These are phyloP conservation scores for Lecanicillium sp. DNA, from an alignment of 2,329 filamentous ascomycete species.

Conservation along the genomic window DNA sequence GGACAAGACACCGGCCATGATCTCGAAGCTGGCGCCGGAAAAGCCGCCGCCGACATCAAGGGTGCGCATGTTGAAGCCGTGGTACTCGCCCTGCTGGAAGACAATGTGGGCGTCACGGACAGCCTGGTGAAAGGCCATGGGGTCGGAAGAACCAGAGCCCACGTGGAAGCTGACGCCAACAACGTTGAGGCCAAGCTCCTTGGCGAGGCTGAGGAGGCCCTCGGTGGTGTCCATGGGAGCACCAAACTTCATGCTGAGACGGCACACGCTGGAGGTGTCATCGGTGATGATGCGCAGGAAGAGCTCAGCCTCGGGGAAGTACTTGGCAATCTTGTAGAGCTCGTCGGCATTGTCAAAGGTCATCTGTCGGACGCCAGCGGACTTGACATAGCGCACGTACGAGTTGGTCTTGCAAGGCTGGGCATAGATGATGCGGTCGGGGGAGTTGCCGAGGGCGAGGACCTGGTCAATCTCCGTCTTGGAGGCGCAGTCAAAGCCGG, in stretches of 20 bases:
- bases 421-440: conserved; percentile 93
- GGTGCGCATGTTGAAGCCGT: conserved; percentile 77
- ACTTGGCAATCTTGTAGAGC: conserved; percentile 92
- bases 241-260: conserved; percentile 94
- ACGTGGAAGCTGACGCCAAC: conserved; percentile 98
- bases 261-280: conserved; percentile 89
- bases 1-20: conserved; percentile 75
- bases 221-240: conserved; percentile 78
- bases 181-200: conserved; percentile 77
- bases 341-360: conserved; percentile 98
- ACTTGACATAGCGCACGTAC: conserved; percentile 84
- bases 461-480: conserved; percentile 96
- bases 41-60: conserved; percentile 95
- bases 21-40: conserved; percentile 81
- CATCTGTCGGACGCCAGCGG: conserved; percentile 89
- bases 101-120: conserved; percentile 82
- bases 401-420: conserved; percentile 99
- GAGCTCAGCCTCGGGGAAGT: conserved; percentile 82
- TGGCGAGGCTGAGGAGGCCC: conserved; percentile 70
- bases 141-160: conserved; percentile 90
- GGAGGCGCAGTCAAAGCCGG: conserved; percentile 96
- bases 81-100: conserved; percentile 71
- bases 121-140: conserved; percentile 82
- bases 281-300: conserved; percentile 94
- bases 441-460: conserved; percentile 71